Evolutionary conservation across 805 yeast species (phyloP).

Genomic region (Candida vaughaniae): DNA sequence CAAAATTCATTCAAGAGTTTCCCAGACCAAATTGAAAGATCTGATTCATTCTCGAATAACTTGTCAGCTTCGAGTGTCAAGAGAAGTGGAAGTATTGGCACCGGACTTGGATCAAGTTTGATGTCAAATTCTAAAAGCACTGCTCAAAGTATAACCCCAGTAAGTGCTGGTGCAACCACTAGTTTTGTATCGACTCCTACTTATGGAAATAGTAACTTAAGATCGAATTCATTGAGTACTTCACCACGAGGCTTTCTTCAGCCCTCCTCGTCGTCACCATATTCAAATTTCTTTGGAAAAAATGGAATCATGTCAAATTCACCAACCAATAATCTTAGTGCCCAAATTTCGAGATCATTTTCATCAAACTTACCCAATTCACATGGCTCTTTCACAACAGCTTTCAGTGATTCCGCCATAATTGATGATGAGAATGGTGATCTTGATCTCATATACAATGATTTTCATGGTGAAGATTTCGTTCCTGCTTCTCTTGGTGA

Average conservation of each 20-base stretch:
- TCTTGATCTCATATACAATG: slow-evolving; percentile 8
- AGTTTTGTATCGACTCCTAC: not conserved
- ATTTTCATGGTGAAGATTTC: slow-evolving; percentile 64
- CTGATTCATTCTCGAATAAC: no score
- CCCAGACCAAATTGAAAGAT: no score
- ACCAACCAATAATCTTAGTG: slow-evolving; percentile 2
- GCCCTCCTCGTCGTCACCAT: slow-evolving; percentile 8
- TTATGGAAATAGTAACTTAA: not conserved
- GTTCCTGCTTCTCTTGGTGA: slow-evolving; percentile 83
- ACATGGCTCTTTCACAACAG: slow-evolving; percentile 13
- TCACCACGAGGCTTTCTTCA: slow-evolving; percentile 9
- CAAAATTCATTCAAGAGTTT: no score
- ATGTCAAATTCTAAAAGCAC: no score
- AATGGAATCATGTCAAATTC: slow-evolving; percentile 8
- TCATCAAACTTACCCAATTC: slow-evolving; percentile 10
- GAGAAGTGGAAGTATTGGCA: no score
- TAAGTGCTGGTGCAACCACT: not conserved
- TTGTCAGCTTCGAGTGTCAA: no score
- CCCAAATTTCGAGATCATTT: slow-evolving; percentile 7
- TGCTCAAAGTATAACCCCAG: not conserved
- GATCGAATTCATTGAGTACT: slow-evolving; percentile 14
- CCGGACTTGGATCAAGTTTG: no score
- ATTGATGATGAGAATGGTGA: slow-evolving; percentile 31
- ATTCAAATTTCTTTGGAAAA: slow-evolving; percentile 12
- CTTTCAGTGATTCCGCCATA: slow-evolving; percentile 9